A percentile compares a stretch with the other conserved stretches of the same genome.
phyloP scores from a whole-genome alignment of 164 flowering plant genomes.

The Platanus orientalis region DNA sequence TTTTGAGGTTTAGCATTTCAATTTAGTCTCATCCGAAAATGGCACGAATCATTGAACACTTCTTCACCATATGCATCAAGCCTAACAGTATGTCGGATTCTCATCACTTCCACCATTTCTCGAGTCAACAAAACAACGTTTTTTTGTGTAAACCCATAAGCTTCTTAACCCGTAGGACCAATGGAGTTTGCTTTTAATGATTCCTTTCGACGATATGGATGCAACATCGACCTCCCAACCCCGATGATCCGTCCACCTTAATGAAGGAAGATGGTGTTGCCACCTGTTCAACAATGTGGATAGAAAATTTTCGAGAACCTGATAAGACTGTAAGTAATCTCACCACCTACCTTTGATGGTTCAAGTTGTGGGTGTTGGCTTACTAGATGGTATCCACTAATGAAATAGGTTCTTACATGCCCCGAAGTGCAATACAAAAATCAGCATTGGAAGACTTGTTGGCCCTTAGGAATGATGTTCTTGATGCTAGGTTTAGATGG shows the following conservation, averaged over 20 bases:
- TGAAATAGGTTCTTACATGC: constrained; percentile 77
- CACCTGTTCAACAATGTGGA: constrained; percentile 76
- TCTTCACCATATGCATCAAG: constrained; percentile 12
- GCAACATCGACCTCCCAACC: constrained; percentile 38
- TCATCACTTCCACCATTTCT: background rate
- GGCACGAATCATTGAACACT: background rate
- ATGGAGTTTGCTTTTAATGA: constrained; percentile 25
- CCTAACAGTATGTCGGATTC: constrained; percentile 8
- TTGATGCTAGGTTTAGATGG: constrained; percentile 88
- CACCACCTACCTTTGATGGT: constrained; percentile 48
- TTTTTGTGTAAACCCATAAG: background rate
- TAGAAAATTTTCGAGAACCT: constrained; percentile 72
- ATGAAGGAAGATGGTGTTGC: constrained; percentile 84
- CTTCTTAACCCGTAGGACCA: constrained; percentile 11
- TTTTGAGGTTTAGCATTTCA: no score
- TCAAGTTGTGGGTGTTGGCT: constrained; percentile 92
- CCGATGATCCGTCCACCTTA: constrained; percentile 66
- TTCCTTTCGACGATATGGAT: constrained; percentile 23
- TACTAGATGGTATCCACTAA: constrained; percentile 88
- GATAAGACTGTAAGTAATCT: constrained; percentile 56
- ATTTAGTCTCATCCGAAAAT: no score
- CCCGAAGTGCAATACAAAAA: constrained; percentile 60
- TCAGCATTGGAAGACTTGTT: constrained; percentile 74
- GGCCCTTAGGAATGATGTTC: constrained; percentile 82
- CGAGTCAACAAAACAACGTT: background rate